Evolutionary conservation across 345 rosid genomes (phyloP).

Genomic region (Populus ilicifolia): DNA sequence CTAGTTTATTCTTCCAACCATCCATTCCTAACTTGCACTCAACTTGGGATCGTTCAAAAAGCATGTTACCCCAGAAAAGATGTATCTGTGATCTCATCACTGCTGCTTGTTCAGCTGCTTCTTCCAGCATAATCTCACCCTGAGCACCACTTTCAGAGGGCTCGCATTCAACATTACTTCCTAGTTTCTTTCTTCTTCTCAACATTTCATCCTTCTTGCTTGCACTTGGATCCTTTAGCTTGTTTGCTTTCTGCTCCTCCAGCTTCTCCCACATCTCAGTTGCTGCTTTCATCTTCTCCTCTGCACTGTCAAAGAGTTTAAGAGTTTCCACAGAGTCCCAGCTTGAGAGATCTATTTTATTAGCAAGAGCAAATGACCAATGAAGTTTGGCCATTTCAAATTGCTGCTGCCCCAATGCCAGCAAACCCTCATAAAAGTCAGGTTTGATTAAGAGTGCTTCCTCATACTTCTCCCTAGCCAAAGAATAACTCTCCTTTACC

Average conservation of each 20-base stretch:
- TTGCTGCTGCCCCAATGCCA: conserved; percentile 92
- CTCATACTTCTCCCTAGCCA: conserved; percentile 74
- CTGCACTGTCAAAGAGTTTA: conserved; percentile 71
- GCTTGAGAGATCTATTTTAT: conserved; percentile 63
- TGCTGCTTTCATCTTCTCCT: conserved; percentile 89
- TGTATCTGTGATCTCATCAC: conserved; percentile 98
- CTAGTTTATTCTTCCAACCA: conserved; percentile 79
- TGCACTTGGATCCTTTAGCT: conserved; percentile 63
- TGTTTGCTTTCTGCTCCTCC: conserved; percentile 70
- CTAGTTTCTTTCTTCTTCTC: conserved; percentile 75
- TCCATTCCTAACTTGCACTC: conserved; percentile 73
- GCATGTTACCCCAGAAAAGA: conserved; percentile 97
- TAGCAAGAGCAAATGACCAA: conserved; percentile 81
- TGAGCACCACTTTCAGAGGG: conserved; percentile 26
- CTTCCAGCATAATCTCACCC: conserved; percentile 63
- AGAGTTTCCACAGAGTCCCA: conserved; percentile 84
- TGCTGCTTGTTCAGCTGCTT: conserved; percentile 92
- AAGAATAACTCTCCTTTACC: conserved; percentile 83
- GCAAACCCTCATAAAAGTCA: conserved; percentile 90
- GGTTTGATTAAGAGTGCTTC: conserved; percentile 81
- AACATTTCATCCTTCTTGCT: conserved; percentile 69
- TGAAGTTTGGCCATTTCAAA: conserved; percentile 98
- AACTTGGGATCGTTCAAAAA: conserved; percentile 94
- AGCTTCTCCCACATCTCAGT: conserved; percentile 97
- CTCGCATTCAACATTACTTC: conserved; percentile 47